These are phyloP conservation scores for Trypanosoma boissoni DNA, from an alignment of 208 protist genomes.

Conservation along the genomic window DNA sequence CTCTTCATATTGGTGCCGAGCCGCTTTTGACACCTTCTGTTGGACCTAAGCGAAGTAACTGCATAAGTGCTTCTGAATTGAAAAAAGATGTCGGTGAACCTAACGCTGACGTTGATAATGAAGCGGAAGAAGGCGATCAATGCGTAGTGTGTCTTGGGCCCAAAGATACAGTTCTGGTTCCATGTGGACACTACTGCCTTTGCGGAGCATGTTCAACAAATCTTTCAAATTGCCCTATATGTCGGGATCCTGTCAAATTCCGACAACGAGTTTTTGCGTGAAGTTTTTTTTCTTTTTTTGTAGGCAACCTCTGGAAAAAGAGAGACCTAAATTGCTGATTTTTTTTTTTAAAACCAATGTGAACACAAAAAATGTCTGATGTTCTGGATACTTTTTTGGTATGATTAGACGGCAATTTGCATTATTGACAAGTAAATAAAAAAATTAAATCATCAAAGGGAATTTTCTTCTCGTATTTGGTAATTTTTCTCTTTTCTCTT, in stretches of 20 bases:
- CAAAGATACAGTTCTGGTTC: constrained; percentile 48
- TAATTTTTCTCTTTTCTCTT: no score
- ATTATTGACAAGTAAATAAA: no score
- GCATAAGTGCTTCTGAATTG: background rate
- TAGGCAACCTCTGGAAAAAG: no score
- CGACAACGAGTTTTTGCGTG: constrained; percentile 25
- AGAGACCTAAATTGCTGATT: no score
- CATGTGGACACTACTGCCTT: constrained; percentile 53
- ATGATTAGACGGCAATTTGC: no score
- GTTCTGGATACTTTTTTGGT: no score
- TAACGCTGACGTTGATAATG: constrained; percentile 11
- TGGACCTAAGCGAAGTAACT: background rate
- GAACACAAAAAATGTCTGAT: no score
- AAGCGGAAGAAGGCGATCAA: constrained; percentile 8
- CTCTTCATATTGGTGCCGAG: constrained; percentile 39
- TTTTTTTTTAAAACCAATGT: no score
- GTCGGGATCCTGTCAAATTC: constrained; percentile 38
- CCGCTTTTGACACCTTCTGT: background rate
- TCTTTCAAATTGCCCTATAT: constrained; percentile 48
- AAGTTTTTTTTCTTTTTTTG: background rate
- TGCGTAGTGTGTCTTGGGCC: constrained; percentile 44
- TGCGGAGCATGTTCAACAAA: constrained; percentile 42
- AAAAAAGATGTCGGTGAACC: background rate
- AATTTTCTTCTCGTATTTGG: no score
- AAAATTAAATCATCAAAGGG: no score